phyloP scores from a whole-genome alignment of 192 early-diverging fungal genomes.

The Radiomyces spectabilis region DNA sequence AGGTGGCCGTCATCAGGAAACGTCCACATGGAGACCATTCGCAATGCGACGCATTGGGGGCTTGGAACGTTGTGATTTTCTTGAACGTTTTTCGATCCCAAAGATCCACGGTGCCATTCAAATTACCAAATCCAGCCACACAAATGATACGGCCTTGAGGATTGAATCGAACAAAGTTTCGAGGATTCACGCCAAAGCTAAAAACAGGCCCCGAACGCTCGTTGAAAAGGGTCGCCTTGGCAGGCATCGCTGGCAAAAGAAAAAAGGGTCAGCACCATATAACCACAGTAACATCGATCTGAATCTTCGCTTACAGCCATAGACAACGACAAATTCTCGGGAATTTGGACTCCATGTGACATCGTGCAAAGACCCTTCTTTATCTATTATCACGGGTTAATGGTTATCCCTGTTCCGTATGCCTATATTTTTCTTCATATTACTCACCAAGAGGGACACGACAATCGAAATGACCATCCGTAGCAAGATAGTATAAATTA shows the following conservation, averaged over 20 bases:
- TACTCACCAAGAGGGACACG: slow-evolving; percentile 71
- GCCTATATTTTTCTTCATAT: too few species aligned
- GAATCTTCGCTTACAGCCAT: too few species aligned
- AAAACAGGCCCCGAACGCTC: slow-evolving; percentile 77
- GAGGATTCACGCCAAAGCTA: slow-evolving; percentile 77
- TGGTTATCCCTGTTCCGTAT: too few species aligned
- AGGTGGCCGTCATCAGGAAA: slow-evolving; percentile 85
- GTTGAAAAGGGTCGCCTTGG: slow-evolving; percentile 89
- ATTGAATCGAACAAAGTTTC: slow-evolving; percentile 85
- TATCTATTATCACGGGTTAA: too few species aligned
- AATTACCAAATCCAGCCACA: slow-evolving; percentile 93
- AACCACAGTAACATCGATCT: too few species aligned
- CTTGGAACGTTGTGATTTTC: slow-evolving; percentile 74
- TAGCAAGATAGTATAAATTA: slow-evolving; percentile 82
- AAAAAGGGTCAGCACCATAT: too few species aligned
- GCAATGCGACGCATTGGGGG: slow-evolving; percentile 77
- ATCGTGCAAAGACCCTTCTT: slow-evolving; percentile 90
- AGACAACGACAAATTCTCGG: slow-evolving; percentile 96
- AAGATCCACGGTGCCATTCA: slow-evolving; percentile 85
- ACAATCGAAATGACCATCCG: slow-evolving; percentile 87
- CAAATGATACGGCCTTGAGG: slow-evolving; percentile 84
- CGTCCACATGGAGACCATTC: slow-evolving; percentile 91
- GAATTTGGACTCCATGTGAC: slow-evolving; percentile 89
- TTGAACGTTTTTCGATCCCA: slow-evolving; percentile 87
- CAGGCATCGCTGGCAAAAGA: too few species aligned